Conservation (phyloP, 352 stramenopile genomes). For the Globisporangium megalacanthum region DNA sequence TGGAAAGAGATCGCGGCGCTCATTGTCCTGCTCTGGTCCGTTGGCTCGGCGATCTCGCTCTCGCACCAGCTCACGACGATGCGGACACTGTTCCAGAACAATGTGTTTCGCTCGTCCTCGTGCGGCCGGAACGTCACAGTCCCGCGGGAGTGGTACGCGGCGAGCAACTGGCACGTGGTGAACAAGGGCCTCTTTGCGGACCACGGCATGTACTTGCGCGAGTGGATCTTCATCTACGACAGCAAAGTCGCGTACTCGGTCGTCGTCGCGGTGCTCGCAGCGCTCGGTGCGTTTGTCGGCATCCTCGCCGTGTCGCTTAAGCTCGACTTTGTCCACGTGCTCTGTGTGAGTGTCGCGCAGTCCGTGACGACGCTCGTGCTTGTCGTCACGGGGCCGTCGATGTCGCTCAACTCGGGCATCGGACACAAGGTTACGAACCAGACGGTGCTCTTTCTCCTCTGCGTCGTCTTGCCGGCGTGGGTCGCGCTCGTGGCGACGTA, state of each 20-base stretch:
- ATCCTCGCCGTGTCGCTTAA: slow-evolving; percentile 74
- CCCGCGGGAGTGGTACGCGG: slow-evolving; percentile 38
- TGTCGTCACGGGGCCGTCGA: slow-evolving; percentile 36
- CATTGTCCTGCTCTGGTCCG: slow-evolving; percentile 62
- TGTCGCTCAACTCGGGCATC: slow-evolving; percentile 43
- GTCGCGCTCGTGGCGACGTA: slow-evolving; percentile 80
- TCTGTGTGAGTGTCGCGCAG: slow-evolving; percentile 43
- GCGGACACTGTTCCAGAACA: slow-evolving; percentile 32
- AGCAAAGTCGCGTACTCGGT: slow-evolving; percentile 56
- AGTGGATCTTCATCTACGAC: slow-evolving; percentile 64
- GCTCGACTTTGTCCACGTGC: slow-evolving; percentile 70
- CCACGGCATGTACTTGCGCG: slow-evolving; percentile 41
- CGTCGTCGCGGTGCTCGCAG: slow-evolving; percentile 56
- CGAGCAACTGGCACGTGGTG: slow-evolving; percentile 26
- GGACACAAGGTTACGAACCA: slow-evolving; percentile 42
- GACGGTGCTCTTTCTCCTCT: slow-evolving; percentile 66
- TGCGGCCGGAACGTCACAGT: slow-evolving; percentile 39
- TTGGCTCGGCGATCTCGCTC: slow-evolving; percentile 60
- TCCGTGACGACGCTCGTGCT: slow-evolving; percentile 54
- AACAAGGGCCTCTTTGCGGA: slow-evolving; percentile 11
- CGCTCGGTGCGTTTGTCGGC: slow-evolving; percentile 46
- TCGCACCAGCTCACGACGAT: slow-evolving; percentile 41
- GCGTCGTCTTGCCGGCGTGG: slow-evolving; percentile 77
- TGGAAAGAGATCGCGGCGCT: slow-evolving; percentile 70
- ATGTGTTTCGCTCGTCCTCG: slow-evolving; percentile 28